Evolutionary conservation across 805 yeast genomes (phyloP).

Genomic region (Maudiozyma pseudohumilis): DNA sequence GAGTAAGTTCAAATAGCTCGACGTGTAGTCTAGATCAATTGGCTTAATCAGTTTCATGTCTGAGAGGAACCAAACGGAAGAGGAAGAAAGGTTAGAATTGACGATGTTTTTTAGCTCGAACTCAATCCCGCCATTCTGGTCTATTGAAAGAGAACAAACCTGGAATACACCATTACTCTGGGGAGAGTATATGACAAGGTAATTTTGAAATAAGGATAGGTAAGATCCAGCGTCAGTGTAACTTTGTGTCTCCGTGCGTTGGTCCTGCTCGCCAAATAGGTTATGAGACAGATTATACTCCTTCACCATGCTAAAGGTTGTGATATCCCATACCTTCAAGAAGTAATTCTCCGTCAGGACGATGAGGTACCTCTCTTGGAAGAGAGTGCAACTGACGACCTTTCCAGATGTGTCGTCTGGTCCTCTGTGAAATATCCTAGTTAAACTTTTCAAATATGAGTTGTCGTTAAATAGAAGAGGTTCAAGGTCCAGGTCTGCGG

Average conservation of each 20-base stretch:
- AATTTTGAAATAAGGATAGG: slow-evolving; percentile 28
- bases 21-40: slow-evolving; percentile 11
- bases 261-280: slow-evolving; percentile 6
- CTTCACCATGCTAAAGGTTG: slow-evolving; percentile 10
- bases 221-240: slow-evolving; percentile 27
- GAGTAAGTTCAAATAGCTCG: slow-evolving; percentile 29
- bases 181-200: slow-evolving; percentile 34
- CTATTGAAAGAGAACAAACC: slow-evolving; percentile 27
- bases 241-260: slow-evolving; percentile 8
- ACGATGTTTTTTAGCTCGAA: slow-evolving; percentile 10
- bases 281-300: slow-evolving; percentile 14
- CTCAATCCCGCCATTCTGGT: slow-evolving; percentile 9
- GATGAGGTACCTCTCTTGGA: slow-evolving; percentile 14
- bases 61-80: slow-evolving; percentile 26
- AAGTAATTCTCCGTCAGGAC: slow-evolving; percentile 22
- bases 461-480: slow-evolving; percentile 48
- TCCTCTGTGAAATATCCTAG: slow-evolving; percentile 19
- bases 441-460: slow-evolving; percentile 34
- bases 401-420: slow-evolving; percentile 9
- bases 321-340: slow-evolving; percentile 26
- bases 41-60: slow-evolving; percentile 22
- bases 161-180: slow-evolving; percentile 36
- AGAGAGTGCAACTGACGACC: slow-evolving; percentile 17
- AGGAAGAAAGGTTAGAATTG: slow-evolving; percentile 21
- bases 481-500: slow-evolving; percentile 23